Evolutionary conservation across 108 stramenopile genomes (phyloP), one percentile per base, ranked within the genome.

Genomic region (Asterionellopsis glacialis): DNA sequence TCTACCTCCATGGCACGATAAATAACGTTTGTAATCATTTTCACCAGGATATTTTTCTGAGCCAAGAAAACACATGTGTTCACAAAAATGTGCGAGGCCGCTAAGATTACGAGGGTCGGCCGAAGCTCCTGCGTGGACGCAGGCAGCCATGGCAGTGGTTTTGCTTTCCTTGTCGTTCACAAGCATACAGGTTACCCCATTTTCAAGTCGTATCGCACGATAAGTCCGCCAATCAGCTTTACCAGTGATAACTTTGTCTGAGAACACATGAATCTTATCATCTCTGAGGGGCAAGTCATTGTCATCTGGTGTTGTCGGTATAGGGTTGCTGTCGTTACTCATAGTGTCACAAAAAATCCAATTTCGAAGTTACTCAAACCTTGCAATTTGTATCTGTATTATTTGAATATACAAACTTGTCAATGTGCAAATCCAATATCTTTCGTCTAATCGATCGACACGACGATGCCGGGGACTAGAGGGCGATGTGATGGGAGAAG

Each of bases 61-160:
- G 1, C 95, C 95, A 1, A 96, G 65, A 72, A 96, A 96, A 55
- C 82, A 81, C 90, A 92, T 91, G 76, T 95, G 95, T 63, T 96
- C 95, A 53, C 72, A 75, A 59, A 95, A 95, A 62, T 95, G 95
- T 3, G 95, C 95, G 11, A 96, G 63, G 43, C 94, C 94, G 44
- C 86, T 80, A 47, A 90, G 23, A 11, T 59, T 55, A 25, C 83
- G 59, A 0, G 95, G 95, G 73, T 96, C 95, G 11, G 82, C 65
- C 0, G 74, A 65, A 0, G 85, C 88, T 40, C 95, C 92, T 18
- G 80, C 75, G 12, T 66, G 49, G 16, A 90, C 88, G 27, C 61
- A 55, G 38, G 81, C 80, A 10, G 89, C 74, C 40, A 84, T 82
- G 9, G 88, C 88, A 33, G 88, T 85, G 48, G 86, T 88, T 59